These are phyloP conservation scores for Pseudonitzschia multistriata DNA, from an alignment of 108 stramenopile genomes.

Conservation along the genomic window DNA sequence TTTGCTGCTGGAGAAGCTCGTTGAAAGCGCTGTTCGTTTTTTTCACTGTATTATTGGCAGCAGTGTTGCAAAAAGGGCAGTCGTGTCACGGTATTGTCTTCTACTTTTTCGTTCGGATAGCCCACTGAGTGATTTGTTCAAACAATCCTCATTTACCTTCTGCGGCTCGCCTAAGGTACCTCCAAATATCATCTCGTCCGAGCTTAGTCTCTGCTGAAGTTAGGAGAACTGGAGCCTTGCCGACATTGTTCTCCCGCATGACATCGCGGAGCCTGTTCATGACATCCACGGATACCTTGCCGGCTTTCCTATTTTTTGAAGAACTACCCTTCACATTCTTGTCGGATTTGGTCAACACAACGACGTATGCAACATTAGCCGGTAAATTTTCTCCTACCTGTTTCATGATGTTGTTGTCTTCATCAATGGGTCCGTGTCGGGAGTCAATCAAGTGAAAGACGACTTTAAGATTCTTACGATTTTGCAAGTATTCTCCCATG, in stretches of 20 bases:
- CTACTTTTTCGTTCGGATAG: too few species aligned
- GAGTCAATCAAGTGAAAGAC: slow-evolving; percentile 93
- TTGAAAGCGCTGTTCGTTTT: too few species aligned
- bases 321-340: slow-evolving; percentile 81
- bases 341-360: slow-evolving; percentile 94
- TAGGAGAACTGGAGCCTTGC: slow-evolving; percentile 69
- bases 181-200: slow-evolving; percentile 87
- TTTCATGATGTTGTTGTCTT: slow-evolving; percentile 88
- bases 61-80: neutral
- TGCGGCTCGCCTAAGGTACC: slow-evolving; percentile 63
- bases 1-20: too few species aligned
- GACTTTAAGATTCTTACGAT: slow-evolving; percentile 64
- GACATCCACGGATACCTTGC: slow-evolving; percentile 65
- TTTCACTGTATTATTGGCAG: neutral
- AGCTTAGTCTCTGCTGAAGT: slow-evolving; percentile 83
- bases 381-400: slow-evolving; percentile 55
- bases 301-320: slow-evolving; percentile 42
- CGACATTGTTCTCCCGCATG: slow-evolving; percentile 69
- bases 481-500: slow-evolving; percentile 73
- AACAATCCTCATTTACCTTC: slow-evolving; percentile 20
- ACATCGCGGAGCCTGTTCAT: slow-evolving; percentile 56
- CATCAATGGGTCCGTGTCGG: slow-evolving; percentile 89
- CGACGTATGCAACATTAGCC: slow-evolving; percentile 64
- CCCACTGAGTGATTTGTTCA: neutral
- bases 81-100: too few species aligned